Conservation (phyloP, 495 filamentous ascomycete species). For the Podospora bellae-mahoneyi region DNA sequence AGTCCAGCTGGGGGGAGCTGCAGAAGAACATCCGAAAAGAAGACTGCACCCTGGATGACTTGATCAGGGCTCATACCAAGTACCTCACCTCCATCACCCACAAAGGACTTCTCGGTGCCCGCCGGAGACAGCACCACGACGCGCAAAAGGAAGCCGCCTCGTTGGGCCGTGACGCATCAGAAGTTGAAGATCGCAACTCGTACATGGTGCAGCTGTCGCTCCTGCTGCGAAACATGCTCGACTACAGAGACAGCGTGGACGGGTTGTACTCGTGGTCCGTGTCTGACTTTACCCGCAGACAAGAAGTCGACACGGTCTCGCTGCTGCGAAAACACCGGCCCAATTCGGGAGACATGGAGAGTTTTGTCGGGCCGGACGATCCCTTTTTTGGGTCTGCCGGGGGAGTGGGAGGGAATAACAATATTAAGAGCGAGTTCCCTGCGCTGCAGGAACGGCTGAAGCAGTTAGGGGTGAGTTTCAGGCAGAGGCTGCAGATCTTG, state of each 20-base stretch:
- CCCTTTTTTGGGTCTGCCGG: conserved; percentile 7
- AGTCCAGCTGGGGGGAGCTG: conserved; percentile 85
- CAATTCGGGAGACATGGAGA: conserved; percentile 31
- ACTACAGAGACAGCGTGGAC: conserved; percentile 90
- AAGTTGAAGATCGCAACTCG: conserved; percentile 63
- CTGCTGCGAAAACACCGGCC: conserved; percentile 15
- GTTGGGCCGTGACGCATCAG: conserved; percentile 29
- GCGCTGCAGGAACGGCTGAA: conserved; percentile 68
- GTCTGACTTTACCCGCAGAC: conserved; percentile 84
- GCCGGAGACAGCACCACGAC: conserved; percentile 45
- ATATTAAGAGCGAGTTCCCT: conserved; percentile 58
- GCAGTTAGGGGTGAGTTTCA: conserved; percentile 70
- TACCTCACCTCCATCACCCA: conserved; percentile 94
- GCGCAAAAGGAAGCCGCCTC: conserved; percentile 30
- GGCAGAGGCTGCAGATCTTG: conserved; percentile 68
- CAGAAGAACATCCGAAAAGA: conserved; percentile 75
- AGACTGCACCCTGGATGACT: conserved; percentile 86
- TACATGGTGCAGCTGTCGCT: conserved; percentile 91
- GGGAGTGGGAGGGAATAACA: conserved; percentile 26
- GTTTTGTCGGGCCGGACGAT: conserved; percentile 14
- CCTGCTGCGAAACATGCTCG: conserved; percentile 89
- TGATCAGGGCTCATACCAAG: conserved; percentile 84
- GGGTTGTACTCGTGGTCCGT: conserved; percentile 92
- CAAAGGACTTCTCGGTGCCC: conserved; percentile 85
- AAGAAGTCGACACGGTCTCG: conserved; percentile 66